phyloP scores from a whole-genome alignment of 495 filamentous ascomycete species.

The Penicillium psychrofluorescens region DNA sequence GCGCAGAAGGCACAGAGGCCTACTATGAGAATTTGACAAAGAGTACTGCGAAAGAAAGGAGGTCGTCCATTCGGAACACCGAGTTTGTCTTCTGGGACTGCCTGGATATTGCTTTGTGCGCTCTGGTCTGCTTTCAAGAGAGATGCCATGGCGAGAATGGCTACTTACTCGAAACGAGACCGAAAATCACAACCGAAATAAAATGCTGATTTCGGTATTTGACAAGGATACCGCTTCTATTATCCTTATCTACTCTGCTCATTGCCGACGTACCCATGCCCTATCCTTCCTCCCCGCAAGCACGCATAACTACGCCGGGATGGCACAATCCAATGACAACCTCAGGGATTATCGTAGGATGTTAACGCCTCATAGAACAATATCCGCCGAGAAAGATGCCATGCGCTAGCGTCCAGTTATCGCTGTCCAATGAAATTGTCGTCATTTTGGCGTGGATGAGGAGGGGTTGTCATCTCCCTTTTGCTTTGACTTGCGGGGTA shows the following conservation, averaged over 20 bases:
- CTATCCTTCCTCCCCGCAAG: constrained; percentile 3
- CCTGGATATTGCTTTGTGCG: background rate
- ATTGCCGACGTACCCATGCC: too few species aligned
- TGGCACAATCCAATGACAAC: constrained; percentile 3
- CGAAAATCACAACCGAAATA: too few species aligned
- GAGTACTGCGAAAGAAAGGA: constrained; percentile 31
- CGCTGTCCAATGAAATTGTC: background rate
- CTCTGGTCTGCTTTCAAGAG: background rate
- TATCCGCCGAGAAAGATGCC: background rate
- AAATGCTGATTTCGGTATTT: too few species aligned
- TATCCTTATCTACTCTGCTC: too few species aligned
- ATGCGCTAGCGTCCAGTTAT: background rate
- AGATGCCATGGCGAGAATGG: background rate
- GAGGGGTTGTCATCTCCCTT: background rate
- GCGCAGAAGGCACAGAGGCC: constrained; percentile 47
- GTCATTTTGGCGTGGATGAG: constrained; percentile 8
- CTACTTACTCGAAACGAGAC: too few species aligned
- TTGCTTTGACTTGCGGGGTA: too few species aligned
- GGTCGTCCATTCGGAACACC: background rate
- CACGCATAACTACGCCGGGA: constrained; percentile 2
- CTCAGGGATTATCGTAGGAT: background rate
- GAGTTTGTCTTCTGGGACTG: background rate
- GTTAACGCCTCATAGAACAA: background rate
- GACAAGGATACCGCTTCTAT: too few species aligned
- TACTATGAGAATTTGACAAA: constrained; percentile 48